Base-by-base conservation (phyloP, 352 stramenopile genomes). In the Nothophytophthora sp. region DNA sequence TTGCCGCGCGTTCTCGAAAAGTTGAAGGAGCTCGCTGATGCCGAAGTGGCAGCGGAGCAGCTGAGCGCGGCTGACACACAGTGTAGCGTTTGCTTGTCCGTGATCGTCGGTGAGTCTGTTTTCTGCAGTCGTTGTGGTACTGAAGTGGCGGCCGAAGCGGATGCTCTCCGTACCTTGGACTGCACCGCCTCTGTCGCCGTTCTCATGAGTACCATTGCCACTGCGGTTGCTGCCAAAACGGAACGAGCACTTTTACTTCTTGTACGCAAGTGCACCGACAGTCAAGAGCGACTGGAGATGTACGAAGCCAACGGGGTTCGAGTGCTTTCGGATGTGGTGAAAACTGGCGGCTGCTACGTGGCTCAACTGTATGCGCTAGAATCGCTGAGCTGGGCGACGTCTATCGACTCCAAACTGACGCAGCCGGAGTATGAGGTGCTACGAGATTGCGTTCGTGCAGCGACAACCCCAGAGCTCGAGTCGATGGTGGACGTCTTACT, bases 11-110 rank as follows among this genome's bases (percentile, higher is more conserved):
- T 49, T 5, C 13, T 56, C 12, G 11, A 34, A 5, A 36, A 24
- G 10, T 16, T 55, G 37, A 49, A 56, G 36, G 8, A 1, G 2
- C 25, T 55, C 27, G 39, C 24, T 3, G 38, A 16, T 20, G 40
- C 7, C 9, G 9, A 48, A 1, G n/a, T n/a, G n/a, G n/a, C n/a
- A n/a, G n/a, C n/a, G n/a, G n/a, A n/a, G n/a, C n/a, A n/a, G n/a
- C n/a, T n/a, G n/a, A n/a, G n/a, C n/a, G n/a, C n/a, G n/a, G n/a
- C n/a, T n/a, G n/a, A n/a, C n/a, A n/a, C n/a, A n/a, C n/a, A n/a
- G n/a, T n/a, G n/a, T n/a, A n/a, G n/a, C n/a, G n/a, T n/a, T n/a
- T n/a, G n/a, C n/a, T n/a, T n/a, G n/a, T n/a, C n/a, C n/a, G n/a
- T n/a, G n/a, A n/a, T n/a, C n/a, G n/a, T n/a, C n/a, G n/a, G n/a